Base-by-base conservation (phyloP, 2,329 filamentous ascomycete genomes). In the Neofusicoccum laricinum region DNA sequence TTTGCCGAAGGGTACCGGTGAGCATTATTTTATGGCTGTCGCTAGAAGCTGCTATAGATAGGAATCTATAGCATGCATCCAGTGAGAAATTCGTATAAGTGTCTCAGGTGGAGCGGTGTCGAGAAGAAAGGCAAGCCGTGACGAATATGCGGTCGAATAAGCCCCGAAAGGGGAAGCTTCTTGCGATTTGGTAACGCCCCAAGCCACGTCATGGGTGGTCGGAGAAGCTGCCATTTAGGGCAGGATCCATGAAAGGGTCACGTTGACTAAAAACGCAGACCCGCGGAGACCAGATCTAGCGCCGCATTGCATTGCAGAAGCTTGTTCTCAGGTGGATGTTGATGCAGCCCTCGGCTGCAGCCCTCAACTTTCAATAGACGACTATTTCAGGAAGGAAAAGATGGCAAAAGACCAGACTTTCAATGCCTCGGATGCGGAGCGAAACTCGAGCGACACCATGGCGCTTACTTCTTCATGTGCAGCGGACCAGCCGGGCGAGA, bases 111-210 rank as follows among this genome's bases (percentile, higher is more conserved):
- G n/a, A 45, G 53, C 40, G 53, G 41, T 34, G 53, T 58, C 40
- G 30, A 46, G 17, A 19, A 14, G 14, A 45, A 30, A 45, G 55
- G 55, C 40, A 59, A 36, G 10, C 41, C 55, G 55, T 59, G 17
- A 46, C 55, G 55, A 25, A 10, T 10, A 8, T 34, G 14, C 25
- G 14, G 14, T 46, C 2, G 25, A 12, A 40, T 36, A 21, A 21
- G 36, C 1, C 5, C 40, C 40, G 17, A 41, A 36, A 46, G 12
- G 2, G 55, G 40, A 45, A 59, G 21, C 55, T 34, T 46, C 15
- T 41, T 59, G 55, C 55, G 55, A 59, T 34, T n/a, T 59, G 41
- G 40, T 45, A 59, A 32, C 14, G 40, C 41, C n/a, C 40, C 55
- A 59, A 46, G 55, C 21, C 55, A 41, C 40, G 55, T 45, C 55